These are phyloP conservation scores for Babesia microti DNA, from an alignment of 169 alveolate species.

Conservation along the genomic window DNA sequence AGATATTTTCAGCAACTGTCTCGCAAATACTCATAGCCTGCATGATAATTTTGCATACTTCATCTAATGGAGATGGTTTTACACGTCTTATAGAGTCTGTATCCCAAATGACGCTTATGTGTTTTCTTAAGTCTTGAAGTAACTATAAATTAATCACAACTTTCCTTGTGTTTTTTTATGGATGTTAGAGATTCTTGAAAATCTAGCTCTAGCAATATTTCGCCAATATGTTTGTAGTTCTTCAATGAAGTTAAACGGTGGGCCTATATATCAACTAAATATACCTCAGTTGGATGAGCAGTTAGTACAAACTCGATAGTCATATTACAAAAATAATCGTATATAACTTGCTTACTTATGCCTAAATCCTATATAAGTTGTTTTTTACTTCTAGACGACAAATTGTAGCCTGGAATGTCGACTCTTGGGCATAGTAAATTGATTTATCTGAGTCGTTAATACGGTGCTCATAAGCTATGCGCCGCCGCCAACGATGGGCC, in stretches of 20 bases:
- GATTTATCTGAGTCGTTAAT: conserved; percentile 5
- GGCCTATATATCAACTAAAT: conserved; percentile 20
- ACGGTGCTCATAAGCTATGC: conserved; percentile 9
- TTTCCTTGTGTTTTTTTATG: conserved; percentile 25
- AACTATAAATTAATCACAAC: conserved; percentile 6
- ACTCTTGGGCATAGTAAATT: no score
- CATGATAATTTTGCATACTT: conserved; percentile 21
- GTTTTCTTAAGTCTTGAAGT: conserved; percentile 41
- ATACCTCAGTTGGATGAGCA: conserved; percentile 59
- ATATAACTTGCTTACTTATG: conserved; percentile 37
- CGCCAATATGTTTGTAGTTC: conserved; percentile 51
- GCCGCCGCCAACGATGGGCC: conserved; percentile 12
- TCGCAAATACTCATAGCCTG: conserved; percentile 41
- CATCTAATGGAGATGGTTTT: conserved; percentile 67
- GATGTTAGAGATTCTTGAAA: conserved; percentile 46
- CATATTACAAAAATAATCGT: conserved; percentile 40
- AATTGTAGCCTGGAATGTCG: no score
- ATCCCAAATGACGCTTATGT: conserved; percentile 55
- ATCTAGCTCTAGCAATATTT: conserved; percentile 49
- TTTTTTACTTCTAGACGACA: neutral
- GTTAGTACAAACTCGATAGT: conserved; percentile 61
- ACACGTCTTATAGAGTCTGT: conserved; percentile 60
- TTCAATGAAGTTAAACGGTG: conserved; percentile 52
- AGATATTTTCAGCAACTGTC: conserved; percentile 49
- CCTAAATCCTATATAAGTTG: conserved; percentile 6